Percentiles rank a stretch among this genome's conserved stretches.
Conservation (phyloP, 1,284 basidiomycete species). For the Erythrobasidium hasegawianum region DNA sequence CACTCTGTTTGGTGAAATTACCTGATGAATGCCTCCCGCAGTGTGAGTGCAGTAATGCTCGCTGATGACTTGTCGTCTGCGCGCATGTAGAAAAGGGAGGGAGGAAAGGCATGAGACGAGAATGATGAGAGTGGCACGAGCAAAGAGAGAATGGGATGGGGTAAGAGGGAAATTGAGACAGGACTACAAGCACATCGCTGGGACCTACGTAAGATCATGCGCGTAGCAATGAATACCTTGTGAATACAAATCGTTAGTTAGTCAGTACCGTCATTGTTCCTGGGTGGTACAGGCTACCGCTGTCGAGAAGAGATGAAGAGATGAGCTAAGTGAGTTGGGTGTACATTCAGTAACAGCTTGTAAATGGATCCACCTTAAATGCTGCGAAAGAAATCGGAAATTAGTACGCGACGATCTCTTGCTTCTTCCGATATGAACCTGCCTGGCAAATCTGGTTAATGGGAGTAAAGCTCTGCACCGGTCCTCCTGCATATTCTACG, state of each 20-base stretch:
- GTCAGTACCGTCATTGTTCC: no score
- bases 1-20: no score
- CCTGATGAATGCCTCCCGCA: slow-evolving; percentile 37
- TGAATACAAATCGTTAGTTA: no score
- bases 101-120: background rate
- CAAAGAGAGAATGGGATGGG: background rate
- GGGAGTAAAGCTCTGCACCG: slow-evolving; percentile 22
- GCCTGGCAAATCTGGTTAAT: slow-evolving; percentile 21
- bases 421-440: slow-evolving; percentile 1
- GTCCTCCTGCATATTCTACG: slow-evolving; percentile 20
- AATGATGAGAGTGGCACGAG: no score
- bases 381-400: background rate
- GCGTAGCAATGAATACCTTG: slow-evolving; percentile 28
- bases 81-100: background rate
- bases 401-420: background rate
- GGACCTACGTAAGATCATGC: slow-evolving; percentile 18
- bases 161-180: background rate
- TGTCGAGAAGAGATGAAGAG: background rate
- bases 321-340: background rate
- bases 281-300: no score
- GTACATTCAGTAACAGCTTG: background rate
- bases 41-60: slow-evolving; percentile 38
- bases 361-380: slow-evolving; percentile 12
- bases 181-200: background rate
- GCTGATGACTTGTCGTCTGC: slow-evolving; percentile 35